Base-by-base conservation (phyloP, 1,139 yeast genomes). In the Candida smagusa region DNA sequence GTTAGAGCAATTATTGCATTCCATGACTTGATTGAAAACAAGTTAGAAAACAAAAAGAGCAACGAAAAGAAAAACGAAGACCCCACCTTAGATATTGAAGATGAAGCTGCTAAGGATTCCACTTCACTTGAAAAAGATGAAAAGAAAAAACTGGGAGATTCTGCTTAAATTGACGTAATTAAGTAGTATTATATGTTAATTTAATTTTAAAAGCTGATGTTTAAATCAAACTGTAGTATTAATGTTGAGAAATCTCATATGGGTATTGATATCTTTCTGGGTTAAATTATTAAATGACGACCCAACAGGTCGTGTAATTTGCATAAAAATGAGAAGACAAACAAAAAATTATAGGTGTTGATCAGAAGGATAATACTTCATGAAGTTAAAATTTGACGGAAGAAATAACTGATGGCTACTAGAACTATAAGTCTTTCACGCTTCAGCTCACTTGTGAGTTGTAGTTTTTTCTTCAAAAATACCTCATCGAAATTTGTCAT, bases 1-100 rank as follows among this genome's bases (percentile, higher is more conserved):
- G 96, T 92, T 16, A 79, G 98, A 54, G 87, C 97, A 12, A 92
- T 92, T 52, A 86, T 92, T 58, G 95, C 98, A 11, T 90, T 92
- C 75, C 96, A 94, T 63, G 95, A 94, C 60, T 76, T 94, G 61
- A 92, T 94, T 58, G 98, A 92, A 54, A 94, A 94, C 67, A 92
- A 92, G 64, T 82, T 92, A 50, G 88, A 87, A 52, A 89, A 89
- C 60, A 81, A 80, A 54, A 77, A 74, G 50, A 52, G 61, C 35
- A 68, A 67, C 45, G 76, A 80, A 43, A 71, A 67, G 40, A 66
- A 43, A 23, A 35, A 34, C 24, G 42, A 57, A 30, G 54, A 31
- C 6, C 43, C 35, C 22, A 40, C 28, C 9, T 39, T 34, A 12
- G 42, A 46, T 31, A 22, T 19, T 22, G 33, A 27, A 13, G 27